Evolutionary conservation across 1,284 basidiomycete species (phyloP).

Genomic region (Ustilago shanxiensis): DNA sequence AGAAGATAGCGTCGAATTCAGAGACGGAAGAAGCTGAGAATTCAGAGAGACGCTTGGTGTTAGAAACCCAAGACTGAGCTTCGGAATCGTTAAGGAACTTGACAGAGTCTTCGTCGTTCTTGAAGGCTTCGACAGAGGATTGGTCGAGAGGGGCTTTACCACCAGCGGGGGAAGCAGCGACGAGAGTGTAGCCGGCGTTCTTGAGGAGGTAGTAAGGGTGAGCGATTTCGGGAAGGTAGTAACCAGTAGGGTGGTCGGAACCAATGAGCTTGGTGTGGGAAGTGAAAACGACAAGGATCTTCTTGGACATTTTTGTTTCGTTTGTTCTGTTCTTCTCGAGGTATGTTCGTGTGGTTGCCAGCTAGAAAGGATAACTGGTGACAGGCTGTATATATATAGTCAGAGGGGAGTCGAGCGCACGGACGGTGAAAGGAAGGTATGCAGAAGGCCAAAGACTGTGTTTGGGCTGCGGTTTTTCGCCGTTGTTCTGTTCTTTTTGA

Average conservation of each 20-base stretch:
- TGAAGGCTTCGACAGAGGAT: constrained; percentile 75
- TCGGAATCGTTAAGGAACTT: constrained; percentile 78
- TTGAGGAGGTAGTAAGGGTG: constrained; percentile 82
- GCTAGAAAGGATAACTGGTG: too few species aligned
- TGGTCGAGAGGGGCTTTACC: constrained; percentile 81
- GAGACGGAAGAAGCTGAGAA: constrained; percentile 73
- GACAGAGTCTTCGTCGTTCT: constrained; percentile 74
- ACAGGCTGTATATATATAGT: constrained; percentile 17
- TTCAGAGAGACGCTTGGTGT: constrained; percentile 77
- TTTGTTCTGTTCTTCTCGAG: too few species aligned
- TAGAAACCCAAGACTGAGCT: constrained; percentile 74
- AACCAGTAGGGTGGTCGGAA: constrained; percentile 75
- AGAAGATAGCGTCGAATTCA: constrained; percentile 81
- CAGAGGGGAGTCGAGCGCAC: background rate
- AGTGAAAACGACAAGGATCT: constrained; percentile 81
- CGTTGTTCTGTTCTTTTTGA: background rate
- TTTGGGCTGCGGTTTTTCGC: background rate
- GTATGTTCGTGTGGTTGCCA: too few species aligned
- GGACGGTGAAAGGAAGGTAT: background rate
- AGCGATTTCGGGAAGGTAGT: constrained; percentile 75
- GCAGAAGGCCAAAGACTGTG: background rate
- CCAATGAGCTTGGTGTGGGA: constrained; percentile 78
- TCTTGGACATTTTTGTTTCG: constrained; percentile 40
- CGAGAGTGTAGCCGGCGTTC: constrained; percentile 75
- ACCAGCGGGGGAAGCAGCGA: constrained; percentile 80